Base-by-base conservation (phyloP, 164 flowering plant genomes). In the Tetrastigma voinierianum region DNA sequence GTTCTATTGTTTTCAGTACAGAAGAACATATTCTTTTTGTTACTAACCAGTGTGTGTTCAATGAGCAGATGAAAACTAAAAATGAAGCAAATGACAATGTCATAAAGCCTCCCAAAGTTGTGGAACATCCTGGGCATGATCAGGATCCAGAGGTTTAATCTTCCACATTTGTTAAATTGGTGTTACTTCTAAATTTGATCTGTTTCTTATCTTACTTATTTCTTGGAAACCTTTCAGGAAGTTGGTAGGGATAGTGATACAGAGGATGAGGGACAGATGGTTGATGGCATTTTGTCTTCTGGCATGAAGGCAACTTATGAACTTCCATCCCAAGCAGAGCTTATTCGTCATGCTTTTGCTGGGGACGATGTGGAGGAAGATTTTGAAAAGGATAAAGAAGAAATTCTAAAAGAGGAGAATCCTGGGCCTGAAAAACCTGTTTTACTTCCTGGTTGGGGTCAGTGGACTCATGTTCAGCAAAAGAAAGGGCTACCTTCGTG, bases 291-390 rank as follows among this genome's bases (percentile, higher is more conserved):
- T 62, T 63, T 89, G 62, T 76, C 97, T 32, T 77, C 89, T 61
- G 89, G 71, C 19, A 60, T 82, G 14, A 70, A 80, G 58, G 54
- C 75, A 12, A 74, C 78, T 46, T 89, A 92, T 70, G 84, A 84
- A 61, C 94, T 88, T 74, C 98, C 97, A 48, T 85, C 97, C 61
- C 95, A 92, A 74, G 86, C 78, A 64, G 98, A 95, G 64, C 89
- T 90, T 57, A 80, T 92, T 75, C 88, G 70, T 14, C 81, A 76
- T 65, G 97, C 96, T 64, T 95, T 95, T 86, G 98, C 97, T 1
- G 96, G 94, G 58, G 97, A 92, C 76, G 93, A 95, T 72, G 98
- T 95, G 76, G 97, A 86, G 72, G 97, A 84, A 62, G 96, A 89
- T 49, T 95, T 95, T 81, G 84, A 75, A 74, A 84, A 83, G 75